Evolutionary conservation across 805 yeast genomes (phyloP), one percentile per base, ranked within the genome.

Genomic region (Candida chauliodis): DNA sequence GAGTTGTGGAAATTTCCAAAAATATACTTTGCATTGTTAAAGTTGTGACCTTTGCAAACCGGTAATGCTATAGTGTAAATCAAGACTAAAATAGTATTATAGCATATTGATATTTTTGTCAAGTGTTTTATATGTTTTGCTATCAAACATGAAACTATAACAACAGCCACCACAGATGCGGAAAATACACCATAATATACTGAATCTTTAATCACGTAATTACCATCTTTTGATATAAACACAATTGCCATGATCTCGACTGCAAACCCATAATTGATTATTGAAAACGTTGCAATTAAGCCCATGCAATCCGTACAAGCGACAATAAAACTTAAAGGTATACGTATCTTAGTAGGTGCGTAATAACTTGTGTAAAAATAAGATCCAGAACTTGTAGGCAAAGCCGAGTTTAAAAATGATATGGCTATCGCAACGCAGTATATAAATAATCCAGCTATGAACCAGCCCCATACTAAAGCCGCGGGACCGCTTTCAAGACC

Each of bases 301-400:
- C 86, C 87, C 47, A 82, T 54, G 0, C 86, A 67, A 55, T 81
- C 80, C 5, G 82, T 69, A 49, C 78, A 71, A 6, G 87, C 89
- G 38, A 81, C 76, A 31, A 81, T 53, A 48, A 71, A 81, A 24
- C 81, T 74, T 24, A 79, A 53, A 1, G 78, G 76, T 20, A 71
- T 68, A 49, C 73, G 69, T 28, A 65, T 50, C 4, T 48, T 47
- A 33, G 62, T 69, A 2, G 85, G 87, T 10, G 86, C 76, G 51
- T 78, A 80, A 53, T 76, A 69, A 55, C 67, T 76, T 55, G 51
- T 43, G 38, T 46, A 45, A 21, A 45, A 47, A 23, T 79, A 82
- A 28, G 81, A 59, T 5, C 88, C 88, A 40, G 88, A 88, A 18
- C 82, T 74, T 1, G 88, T 81, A 20, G 90, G 88, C 43, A 78